A percentile compares a stretch with the other conserved stretches of the same genome.
These are phyloP conservation scores for Claviceps arundinis DNA, from an alignment of 2,329 filamentous ascomycete species.

Conservation along the genomic window DNA sequence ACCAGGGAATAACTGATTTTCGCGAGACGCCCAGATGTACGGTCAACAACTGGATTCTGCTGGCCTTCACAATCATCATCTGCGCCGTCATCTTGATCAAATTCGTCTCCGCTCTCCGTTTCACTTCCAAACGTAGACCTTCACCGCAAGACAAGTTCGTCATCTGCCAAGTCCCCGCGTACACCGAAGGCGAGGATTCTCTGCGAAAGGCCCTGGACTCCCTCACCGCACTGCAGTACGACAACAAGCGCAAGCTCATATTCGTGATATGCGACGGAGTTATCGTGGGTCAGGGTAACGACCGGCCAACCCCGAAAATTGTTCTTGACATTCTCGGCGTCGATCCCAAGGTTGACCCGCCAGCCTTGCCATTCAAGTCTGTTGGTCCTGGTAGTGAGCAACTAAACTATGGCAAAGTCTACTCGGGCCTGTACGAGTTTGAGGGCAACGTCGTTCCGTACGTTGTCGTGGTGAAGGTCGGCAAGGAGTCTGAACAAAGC, in stretches of 20 bases:
- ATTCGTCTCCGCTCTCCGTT: slow-evolving; percentile 84
- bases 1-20: slow-evolving; percentile 75
- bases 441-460: slow-evolving; percentile 97
- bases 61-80: slow-evolving; percentile 77
- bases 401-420: slow-evolving; percentile 96
- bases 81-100: slow-evolving; percentile 71
- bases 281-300: slow-evolving; percentile 91
- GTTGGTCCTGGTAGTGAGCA: slow-evolving; percentile 81
- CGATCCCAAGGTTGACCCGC: slow-evolving; percentile 90
- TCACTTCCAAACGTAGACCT: slow-evolving; percentile 81
- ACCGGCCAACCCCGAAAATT: slow-evolving; percentile 93
- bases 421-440: slow-evolving; percentile 92
- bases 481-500: slow-evolving; percentile 85
- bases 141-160: slow-evolving; percentile 95
- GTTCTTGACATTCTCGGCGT: slow-evolving; percentile 95
- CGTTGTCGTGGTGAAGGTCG: slow-evolving; percentile 89
- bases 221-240: slow-evolving; percentile 84
- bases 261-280: slow-evolving; percentile 95
- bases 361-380: slow-evolving; percentile 85
- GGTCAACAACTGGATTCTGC: slow-evolving; percentile 80
- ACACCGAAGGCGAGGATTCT: slow-evolving; percentile 95
- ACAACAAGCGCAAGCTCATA: slow-evolving; percentile 96
- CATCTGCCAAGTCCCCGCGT: slow-evolving; percentile 94
- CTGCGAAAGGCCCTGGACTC: slow-evolving; percentile 88
- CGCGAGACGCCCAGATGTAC: slow-evolving; percentile 61